Conservation (phyloP, 768 basidiomycete species). For the Trametes punicea region DNA sequence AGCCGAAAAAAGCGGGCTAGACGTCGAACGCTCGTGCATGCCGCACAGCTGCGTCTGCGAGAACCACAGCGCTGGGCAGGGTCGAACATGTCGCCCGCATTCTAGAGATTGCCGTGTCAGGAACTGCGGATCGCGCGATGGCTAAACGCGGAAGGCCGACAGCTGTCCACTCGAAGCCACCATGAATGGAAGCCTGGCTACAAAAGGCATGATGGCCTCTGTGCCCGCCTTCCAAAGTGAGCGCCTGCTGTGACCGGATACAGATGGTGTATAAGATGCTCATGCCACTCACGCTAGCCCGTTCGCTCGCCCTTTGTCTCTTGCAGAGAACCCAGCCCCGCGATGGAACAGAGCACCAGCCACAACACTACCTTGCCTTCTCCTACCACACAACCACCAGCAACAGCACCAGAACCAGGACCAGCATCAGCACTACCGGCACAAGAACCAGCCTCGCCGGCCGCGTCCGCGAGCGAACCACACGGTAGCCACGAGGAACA, state of each 20-base stretch:
- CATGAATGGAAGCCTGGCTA: slow-evolving; percentile 3
- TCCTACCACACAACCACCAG: background rate
- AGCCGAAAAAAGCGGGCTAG: background rate
- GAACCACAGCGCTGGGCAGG: no score
- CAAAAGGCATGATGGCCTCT: slow-evolving; percentile 9
- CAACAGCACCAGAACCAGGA: background rate
- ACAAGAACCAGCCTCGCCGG: background rate
- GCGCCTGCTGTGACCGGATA: background rate
- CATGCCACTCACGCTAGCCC: background rate
- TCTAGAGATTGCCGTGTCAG: background rate
- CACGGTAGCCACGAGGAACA: slow-evolving; percentile 9
- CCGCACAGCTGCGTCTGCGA: no score
- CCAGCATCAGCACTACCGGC: background rate
- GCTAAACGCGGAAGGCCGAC: background rate
- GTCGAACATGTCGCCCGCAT: no score
- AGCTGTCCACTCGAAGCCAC: background rate
- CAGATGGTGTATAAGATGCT: background rate
- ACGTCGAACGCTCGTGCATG: background rate
- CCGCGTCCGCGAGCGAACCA: slow-evolving; percentile 1
- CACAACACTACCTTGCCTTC: background rate
- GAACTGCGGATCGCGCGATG: background rate
- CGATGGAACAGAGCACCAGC: slow-evolving; percentile 5
- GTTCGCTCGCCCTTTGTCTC: background rate
- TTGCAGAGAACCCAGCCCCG: background rate
- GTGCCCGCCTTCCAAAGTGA: slow-evolving; percentile 4